Evolutionary conservation across 2,329 filamentous ascomycete species (phyloP).

Genomic region (Endoconidiophora polonica): DNA sequence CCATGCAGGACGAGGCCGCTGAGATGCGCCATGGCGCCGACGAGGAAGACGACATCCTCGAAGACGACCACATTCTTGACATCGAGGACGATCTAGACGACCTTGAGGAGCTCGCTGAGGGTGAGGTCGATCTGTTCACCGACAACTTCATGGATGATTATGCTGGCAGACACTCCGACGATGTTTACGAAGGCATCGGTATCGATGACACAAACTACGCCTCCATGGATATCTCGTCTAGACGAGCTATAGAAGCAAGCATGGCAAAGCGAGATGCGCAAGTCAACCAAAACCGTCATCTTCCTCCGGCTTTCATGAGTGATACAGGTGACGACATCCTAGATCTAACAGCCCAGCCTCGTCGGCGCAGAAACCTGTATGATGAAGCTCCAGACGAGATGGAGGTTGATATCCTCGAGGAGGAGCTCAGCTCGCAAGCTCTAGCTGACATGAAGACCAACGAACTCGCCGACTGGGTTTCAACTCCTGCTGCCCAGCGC

Average conservation of each 20-base stretch:
- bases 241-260: constrained; percentile 55
- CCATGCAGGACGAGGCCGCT: constrained; percentile 33
- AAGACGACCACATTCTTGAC: constrained; percentile 43
- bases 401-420: constrained; percentile 89
- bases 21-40: constrained; percentile 50
- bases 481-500: constrained; percentile 72
- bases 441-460: constrained; percentile 85
- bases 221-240: constrained; percentile 46
- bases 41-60: constrained; percentile 51
- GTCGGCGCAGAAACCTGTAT: constrained; percentile 73
- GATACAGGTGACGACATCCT: constrained; percentile 75
- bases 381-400: constrained; percentile 89
- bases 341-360: constrained; percentile 71
- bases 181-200: constrained; percentile 52
- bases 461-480: constrained; percentile 89
- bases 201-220: constrained; percentile 62
- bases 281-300: constrained; percentile 46
- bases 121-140: constrained; percentile 63
- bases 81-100: constrained; percentile 51
- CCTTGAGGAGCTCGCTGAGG: constrained; percentile 66
- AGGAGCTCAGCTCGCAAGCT: constrained; percentile 82
- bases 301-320: constrained; percentile 59
- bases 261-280: constrained; percentile 60
- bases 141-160: constrained; percentile 60
- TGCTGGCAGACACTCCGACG: constrained; percentile 38